These are phyloP conservation scores for Helichrysum umbraculigerum DNA, from an alignment of 129 eudicot genomes.

Conservation along the genomic window DNA sequence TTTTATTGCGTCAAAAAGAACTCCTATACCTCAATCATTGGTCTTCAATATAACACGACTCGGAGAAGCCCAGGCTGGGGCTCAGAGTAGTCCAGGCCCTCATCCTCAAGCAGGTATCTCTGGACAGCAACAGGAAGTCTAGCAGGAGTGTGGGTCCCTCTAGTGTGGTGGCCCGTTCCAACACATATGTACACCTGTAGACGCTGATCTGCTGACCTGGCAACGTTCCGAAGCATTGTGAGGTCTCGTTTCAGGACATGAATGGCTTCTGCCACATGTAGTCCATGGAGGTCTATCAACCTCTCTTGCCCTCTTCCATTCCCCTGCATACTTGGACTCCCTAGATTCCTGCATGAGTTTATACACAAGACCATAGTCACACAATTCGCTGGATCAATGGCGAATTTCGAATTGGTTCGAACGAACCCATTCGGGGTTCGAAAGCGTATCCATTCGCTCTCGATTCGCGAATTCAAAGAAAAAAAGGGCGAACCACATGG, in stretches of 20 bases:
- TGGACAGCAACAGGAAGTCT: slow-evolving; percentile 85
- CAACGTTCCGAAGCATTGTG: slow-evolving; percentile 59
- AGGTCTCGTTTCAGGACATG: slow-evolving; percentile 77
- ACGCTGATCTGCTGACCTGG: slow-evolving; percentile 76
- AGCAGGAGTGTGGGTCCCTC: slow-evolving; percentile 81
- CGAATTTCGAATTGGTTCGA: too few relatives aligned
- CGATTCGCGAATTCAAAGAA: too few relatives aligned
- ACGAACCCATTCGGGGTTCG: too few relatives aligned
- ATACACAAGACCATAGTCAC: slow-evolving; percentile 22
- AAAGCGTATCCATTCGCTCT: too few relatives aligned
- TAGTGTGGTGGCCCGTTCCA: slow-evolving; percentile 89
- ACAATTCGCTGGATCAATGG: too few relatives aligned
- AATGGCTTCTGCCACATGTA: slow-evolving; percentile 81
- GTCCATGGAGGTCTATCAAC: slow-evolving; percentile 83
- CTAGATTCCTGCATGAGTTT: slow-evolving; percentile 58
- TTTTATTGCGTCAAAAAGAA: slow-evolving; percentile 57
- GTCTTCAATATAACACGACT: slow-evolving; percentile 65
- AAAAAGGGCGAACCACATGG: too few relatives aligned
- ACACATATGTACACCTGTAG: slow-evolving; percentile 78
- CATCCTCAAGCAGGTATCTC: slow-evolving; percentile 83
- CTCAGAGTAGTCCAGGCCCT: slow-evolving; percentile 83
- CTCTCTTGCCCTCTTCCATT: slow-evolving; percentile 67
- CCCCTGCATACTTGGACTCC: slow-evolving; percentile 47
- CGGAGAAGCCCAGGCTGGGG: slow-evolving; percentile 92
- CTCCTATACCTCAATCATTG: slow-evolving; percentile 42